Percentiles rank a stretch among this genome's conserved stretches.
Evolutionary conservation across 768 basidiomycete species (phyloP).

Genomic region (Cystobasidium tubakii): DNA sequence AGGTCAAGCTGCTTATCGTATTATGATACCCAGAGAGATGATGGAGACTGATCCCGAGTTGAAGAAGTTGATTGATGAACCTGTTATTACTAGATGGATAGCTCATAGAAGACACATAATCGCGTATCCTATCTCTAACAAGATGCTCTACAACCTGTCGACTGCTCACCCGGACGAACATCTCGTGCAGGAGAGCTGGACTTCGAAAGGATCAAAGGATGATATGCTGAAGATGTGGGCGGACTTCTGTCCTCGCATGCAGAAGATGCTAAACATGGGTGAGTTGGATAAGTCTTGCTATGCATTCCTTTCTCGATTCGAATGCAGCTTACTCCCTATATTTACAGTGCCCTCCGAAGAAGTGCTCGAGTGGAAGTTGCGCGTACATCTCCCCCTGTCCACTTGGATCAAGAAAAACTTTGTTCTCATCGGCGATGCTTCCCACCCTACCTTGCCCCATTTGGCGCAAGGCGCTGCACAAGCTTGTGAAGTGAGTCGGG

Average conservation of each 20-base stretch:
- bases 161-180: conserved; percentile 51
- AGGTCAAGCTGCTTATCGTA: conserved; percentile 52
- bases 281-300: conserved; percentile 34
- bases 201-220: conserved; percentile 49
- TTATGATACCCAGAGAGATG: conserved; percentile 48
- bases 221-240: conserved; percentile 50
- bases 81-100: conserved; percentile 51
- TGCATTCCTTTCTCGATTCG: too few relatives aligned
- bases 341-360: conserved; percentile 44
- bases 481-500: conserved; percentile 48
- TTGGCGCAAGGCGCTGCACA: conserved; percentile 51
- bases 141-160: conserved; percentile 51
- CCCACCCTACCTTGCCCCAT: conserved; percentile 50
- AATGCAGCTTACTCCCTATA: not conserved
- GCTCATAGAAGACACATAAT: conserved; percentile 50
- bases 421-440: conserved; percentile 51
- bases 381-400: conserved; percentile 50
- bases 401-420: conserved; percentile 51
- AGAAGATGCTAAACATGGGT: conserved; percentile 50
- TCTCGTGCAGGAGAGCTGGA: conserved; percentile 50
- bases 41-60: conserved; percentile 50
- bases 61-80: conserved; percentile 48
- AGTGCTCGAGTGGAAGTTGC: conserved; percentile 52
- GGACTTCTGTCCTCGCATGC: conserved; percentile 51
- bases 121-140: conserved; percentile 51